Evolutionary conservation across 306 rosid species (phyloP), one percentile per base, ranked within the genome.

Genomic region (Arachis stenosperma): DNA sequence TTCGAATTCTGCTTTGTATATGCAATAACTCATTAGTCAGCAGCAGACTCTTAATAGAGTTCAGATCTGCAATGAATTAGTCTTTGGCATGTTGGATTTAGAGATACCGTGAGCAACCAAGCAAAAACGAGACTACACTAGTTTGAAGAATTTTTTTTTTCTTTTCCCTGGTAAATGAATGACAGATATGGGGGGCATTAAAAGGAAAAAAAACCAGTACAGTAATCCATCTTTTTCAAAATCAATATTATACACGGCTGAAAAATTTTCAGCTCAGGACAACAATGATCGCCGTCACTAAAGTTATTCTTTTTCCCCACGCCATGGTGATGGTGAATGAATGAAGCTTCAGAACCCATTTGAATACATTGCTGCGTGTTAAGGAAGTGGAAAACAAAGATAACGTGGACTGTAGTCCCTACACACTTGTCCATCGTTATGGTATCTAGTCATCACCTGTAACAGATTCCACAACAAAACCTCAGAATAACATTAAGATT

Each of bases 171-270:
- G 48, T 67, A 71, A 79, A 77, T 69, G 87, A 83, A 73, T 80
- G 65, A 58, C 61, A 69, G 58, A 54, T 39, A 73, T 7, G 75
- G 47, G 11, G 57, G 72, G 1, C 27, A 22, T 22, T 22, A 22
- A 22, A 22, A 22, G 27, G 27, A 12, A 61, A 57, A 78, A 79
- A 64, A 77, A 82, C 44, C 11, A 57, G 64, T 6, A 42, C 5
- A 8, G 5, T 42, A 54, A 56, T 11, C 15, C 56, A 43, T 51
- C 41, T 58, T 62, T 57, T 62, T 62, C 71, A 70, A 83, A 80
- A 84, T 69, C 81, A 47, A 69, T 79, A 77, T 80, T 33, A 71
- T 84, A 84, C 88, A 84, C 46, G 15, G 70, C 66, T 74, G 73
- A 60, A 66, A 60, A 60, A 44, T 61, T 75, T 59, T 57, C 77